phyloP scores from a whole-genome alignment of 352 stramenopile species.

The Globisporangium acanthophoron region DNA sequence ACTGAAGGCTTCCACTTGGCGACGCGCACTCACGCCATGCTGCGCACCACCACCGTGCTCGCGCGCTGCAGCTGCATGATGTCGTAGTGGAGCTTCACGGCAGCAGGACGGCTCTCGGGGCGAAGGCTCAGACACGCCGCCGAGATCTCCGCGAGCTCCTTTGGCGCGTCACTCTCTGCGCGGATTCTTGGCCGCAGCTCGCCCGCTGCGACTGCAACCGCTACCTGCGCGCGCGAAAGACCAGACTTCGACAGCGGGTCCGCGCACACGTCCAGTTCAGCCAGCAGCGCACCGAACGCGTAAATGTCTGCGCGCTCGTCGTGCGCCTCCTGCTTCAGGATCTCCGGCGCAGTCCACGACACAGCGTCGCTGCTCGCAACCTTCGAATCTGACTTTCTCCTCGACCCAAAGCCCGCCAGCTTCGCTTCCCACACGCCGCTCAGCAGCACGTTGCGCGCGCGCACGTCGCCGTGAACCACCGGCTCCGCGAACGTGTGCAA shows the following conservation, averaged over 20 bases:
- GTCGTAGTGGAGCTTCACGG: slow-evolving; percentile 1
- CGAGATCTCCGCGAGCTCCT: not conserved
- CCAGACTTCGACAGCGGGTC: not conserved
- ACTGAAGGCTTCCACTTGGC: too few species aligned
- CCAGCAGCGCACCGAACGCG: slow-evolving; percentile 15
- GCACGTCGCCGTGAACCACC: slow-evolving; percentile 12
- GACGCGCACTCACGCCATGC: too few species aligned
- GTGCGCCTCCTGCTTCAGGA: slow-evolving; percentile 20
- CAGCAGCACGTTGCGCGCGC: slow-evolving; percentile 14
- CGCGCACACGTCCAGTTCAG: not conserved
- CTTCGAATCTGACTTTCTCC: slow-evolving; percentile 1
- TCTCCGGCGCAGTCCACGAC: slow-evolving; percentile 25
- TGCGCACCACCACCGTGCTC: not conserved
- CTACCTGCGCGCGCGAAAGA: not conserved
- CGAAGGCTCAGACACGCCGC: not conserved
- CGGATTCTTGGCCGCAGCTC: slow-evolving; percentile 1
- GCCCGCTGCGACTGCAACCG: not conserved
- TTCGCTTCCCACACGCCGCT: slow-evolving; percentile 14
- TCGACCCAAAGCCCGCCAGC: slow-evolving; percentile 9
- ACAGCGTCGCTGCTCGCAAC: slow-evolving; percentile 13
- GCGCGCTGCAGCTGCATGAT: slow-evolving; percentile 1
- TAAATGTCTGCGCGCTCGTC: slow-evolving; percentile 21
- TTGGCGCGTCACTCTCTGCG: not conserved
- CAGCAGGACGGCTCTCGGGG: not conserved
- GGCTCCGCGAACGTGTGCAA: slow-evolving; percentile 20